Evolutionary conservation across 2,329 filamentous ascomycete species (phyloP).

Genomic region (Parascedosporium putredinis): DNA sequence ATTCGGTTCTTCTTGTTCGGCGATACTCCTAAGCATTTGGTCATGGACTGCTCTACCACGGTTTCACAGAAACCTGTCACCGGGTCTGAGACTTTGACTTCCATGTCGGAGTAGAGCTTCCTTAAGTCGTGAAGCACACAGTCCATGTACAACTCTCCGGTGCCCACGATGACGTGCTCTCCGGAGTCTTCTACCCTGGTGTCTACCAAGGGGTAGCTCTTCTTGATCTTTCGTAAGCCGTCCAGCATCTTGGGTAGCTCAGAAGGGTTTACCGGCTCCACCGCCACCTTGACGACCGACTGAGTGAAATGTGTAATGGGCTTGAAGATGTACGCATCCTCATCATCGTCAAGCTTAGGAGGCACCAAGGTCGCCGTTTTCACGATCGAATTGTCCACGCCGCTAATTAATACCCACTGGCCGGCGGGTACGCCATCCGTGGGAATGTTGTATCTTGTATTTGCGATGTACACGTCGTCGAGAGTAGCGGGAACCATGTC

Average conservation of each 20-base stretch:
- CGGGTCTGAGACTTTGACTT: slow-evolving; percentile 96
- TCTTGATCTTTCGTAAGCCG: slow-evolving; percentile 91
- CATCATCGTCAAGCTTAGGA: slow-evolving; percentile 68
- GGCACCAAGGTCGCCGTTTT: slow-evolving; percentile 90
- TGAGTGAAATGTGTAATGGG: slow-evolving; percentile 92
- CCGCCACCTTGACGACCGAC: slow-evolving; percentile 93
- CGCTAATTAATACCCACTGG: slow-evolving; percentile 83
- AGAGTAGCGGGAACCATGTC: slow-evolving; percentile 88
- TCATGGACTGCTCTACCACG: slow-evolving; percentile 91
- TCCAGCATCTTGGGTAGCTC: slow-evolving; percentile 98
- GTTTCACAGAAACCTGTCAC: slow-evolving; percentile 98
- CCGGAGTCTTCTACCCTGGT: slow-evolving; percentile 98
- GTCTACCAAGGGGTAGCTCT: slow-evolving; percentile 88
- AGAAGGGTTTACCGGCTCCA: slow-evolving; percentile 95
- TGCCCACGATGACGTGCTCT: slow-evolving; percentile 89
- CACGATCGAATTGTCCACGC: slow-evolving; percentile 95
- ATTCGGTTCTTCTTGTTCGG: slow-evolving; percentile 99
- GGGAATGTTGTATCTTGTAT: slow-evolving; percentile 86
- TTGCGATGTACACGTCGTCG: slow-evolving; percentile 76
- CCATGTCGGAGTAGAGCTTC: slow-evolving; percentile 94
- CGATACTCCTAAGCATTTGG: slow-evolving; percentile 94
- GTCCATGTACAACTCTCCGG: slow-evolving; percentile 99
- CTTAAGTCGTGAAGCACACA: slow-evolving; percentile 93
- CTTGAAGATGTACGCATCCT: slow-evolving; percentile 91
- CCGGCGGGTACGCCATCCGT: slow-evolving; percentile 88